Evolutionary conservation across 2,329 filamentous ascomycete genomes (phyloP).

Genomic region (Phaeosphaeriaceae sp.): DNA sequence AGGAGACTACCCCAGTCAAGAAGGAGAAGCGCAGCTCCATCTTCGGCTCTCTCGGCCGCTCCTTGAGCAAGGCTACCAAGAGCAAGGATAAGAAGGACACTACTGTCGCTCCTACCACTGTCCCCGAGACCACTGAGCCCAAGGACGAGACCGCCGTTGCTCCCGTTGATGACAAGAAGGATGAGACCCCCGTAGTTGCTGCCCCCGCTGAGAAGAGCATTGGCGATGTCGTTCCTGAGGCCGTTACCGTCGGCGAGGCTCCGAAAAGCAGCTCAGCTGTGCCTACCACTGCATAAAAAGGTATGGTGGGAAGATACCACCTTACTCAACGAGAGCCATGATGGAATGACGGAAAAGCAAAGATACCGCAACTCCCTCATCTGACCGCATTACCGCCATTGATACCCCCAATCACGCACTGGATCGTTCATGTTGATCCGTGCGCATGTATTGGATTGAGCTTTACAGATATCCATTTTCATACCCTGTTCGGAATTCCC

Average conservation of each 20-base stretch:
- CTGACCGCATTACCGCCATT: slow-evolving; percentile 46
- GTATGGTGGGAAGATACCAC: slow-evolving; percentile 49
- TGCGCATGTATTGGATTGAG: slow-evolving; percentile 40
- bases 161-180: slow-evolving; percentile 37
- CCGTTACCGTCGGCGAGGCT: slow-evolving; percentile 49
- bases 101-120: slow-evolving; percentile 38
- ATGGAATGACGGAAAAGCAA: slow-evolving; percentile 54
- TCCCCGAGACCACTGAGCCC: slow-evolving; percentile 41
- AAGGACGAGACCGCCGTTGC: slow-evolving; percentile 26
- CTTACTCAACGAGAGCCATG: slow-evolving; percentile 49
- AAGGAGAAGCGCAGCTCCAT: slow-evolving; percentile 88
- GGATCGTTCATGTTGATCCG: slow-evolving; percentile 31
- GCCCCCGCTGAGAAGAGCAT: slow-evolving; percentile 40
- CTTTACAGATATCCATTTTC: slow-evolving; percentile 38
- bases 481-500: slow-evolving; percentile 34
- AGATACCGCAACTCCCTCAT: slow-evolving; percentile 47
- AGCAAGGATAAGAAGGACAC: slow-evolving; percentile 47
- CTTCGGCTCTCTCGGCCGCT: slow-evolving; percentile 71
- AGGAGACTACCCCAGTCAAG: slow-evolving; percentile 48
- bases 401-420: slow-evolving; percentile 41
- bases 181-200: slow-evolving; percentile 31
- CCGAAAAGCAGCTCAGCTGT: slow-evolving; percentile 49
- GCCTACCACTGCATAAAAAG: slow-evolving; percentile 52
- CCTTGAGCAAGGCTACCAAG: slow-evolving; percentile 49
- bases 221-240: slow-evolving; percentile 48